These are phyloP conservation scores for Cyberlindnera saturnus DNA, from an alignment of 805 yeast species.

Conservation along the genomic window DNA sequence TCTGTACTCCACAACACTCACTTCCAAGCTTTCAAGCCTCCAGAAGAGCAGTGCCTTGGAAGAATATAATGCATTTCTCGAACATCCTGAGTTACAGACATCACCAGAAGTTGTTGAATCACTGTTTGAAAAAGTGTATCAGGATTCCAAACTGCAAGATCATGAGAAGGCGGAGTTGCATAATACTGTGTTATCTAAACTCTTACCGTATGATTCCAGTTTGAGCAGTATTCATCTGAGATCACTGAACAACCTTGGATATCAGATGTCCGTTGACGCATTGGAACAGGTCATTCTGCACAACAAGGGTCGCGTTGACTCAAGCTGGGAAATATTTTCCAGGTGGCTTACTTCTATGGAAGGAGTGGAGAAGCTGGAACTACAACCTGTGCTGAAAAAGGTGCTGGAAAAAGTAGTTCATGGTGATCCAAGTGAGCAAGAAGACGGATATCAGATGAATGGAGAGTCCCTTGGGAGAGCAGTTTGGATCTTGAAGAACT, in stretches of 20 bases:
- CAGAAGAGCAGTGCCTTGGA: neutral
- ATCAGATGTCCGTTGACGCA: constrained; percentile 19
- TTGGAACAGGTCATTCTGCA: constrained; percentile 29
- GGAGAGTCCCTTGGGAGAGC: constrained; percentile 20
- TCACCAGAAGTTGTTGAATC: neutral
- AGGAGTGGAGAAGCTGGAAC: constrained; percentile 4
- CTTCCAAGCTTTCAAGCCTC: neutral
- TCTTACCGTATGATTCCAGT: constrained; percentile 26
- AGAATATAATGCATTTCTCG: neutral
- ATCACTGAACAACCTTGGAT: constrained; percentile 20
- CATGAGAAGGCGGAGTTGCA: constrained; percentile 11
- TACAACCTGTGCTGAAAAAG: constrained; percentile 21
- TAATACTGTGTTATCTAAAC: constrained; percentile 16
- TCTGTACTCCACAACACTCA: neutral
- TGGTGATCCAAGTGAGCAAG: constrained; percentile 33
- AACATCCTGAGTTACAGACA: neutral
- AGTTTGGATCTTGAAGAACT: constrained; percentile 18
- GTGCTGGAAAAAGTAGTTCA: constrained; percentile 32
- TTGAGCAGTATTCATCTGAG: constrained; percentile 26
- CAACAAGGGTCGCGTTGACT: constrained; percentile 49
- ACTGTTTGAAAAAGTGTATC: neutral
- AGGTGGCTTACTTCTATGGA: constrained; percentile 16
- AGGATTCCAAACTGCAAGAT: neutral
- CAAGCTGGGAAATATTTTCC: constrained; percentile 42
- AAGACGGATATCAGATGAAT: constrained; percentile 26